Percentiles rank a stretch among this genome's conserved stretches.
These are phyloP conservation scores for Beauveria caledonica DNA, from an alignment of 2,329 filamentous ascomycete species.

Conservation along the genomic window DNA sequence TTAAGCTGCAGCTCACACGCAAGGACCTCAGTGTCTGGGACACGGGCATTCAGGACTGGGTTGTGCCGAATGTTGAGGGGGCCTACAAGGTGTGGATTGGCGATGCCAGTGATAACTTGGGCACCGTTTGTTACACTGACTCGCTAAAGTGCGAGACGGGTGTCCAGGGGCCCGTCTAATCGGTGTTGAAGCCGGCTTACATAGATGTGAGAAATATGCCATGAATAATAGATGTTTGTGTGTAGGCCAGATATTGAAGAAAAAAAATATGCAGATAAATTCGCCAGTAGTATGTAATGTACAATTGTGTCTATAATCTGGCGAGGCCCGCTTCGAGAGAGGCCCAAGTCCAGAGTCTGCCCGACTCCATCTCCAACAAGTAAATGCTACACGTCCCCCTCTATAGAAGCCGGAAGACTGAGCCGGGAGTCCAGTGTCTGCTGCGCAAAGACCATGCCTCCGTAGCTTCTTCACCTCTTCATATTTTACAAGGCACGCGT, in stretches of 20 bases:
- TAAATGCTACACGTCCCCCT: neutral
- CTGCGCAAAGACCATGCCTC: neutral
- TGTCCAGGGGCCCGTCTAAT: slow-evolving; percentile 9
- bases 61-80: slow-evolving; percentile 32
- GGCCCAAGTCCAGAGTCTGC: neutral
- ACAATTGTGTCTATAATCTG: neutral
- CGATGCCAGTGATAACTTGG: slow-evolving; percentile 27
- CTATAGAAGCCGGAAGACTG: too few species aligned
- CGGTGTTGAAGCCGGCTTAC: too few species aligned
- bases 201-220: neutral
- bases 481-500: neutral
- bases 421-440: too few species aligned
- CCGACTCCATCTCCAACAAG: neutral
- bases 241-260: neutral
- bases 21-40: slow-evolving; percentile 71
- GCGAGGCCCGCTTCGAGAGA: neutral
- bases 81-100: slow-evolving; percentile 33
- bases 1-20: slow-evolving; percentile 53
- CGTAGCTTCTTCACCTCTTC: too few species aligned
- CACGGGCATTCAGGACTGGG: slow-evolving; percentile 59
- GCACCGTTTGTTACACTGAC: slow-evolving; percentile 23
- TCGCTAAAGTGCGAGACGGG: slow-evolving; percentile 21
- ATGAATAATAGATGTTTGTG: neutral
- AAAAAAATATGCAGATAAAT: neutral
- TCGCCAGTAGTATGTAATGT: slow-evolving; percentile 2